phyloP scores from a whole-genome alignment of 2,329 filamentous ascomycete species.

The Blastomyces percursus region DNA sequence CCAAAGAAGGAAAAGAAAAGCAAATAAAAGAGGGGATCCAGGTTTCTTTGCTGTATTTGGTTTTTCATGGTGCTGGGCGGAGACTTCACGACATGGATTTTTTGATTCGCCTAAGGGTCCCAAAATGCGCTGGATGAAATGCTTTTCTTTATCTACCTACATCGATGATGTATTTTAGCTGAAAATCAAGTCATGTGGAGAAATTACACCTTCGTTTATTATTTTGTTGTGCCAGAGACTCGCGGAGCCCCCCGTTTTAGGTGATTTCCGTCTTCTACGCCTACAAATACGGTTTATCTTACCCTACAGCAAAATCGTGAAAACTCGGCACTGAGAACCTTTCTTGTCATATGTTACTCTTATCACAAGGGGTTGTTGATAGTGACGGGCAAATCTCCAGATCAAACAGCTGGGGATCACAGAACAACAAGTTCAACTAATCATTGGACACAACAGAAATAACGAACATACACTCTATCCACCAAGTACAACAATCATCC shows the following conservation, averaged over 20 bases:
- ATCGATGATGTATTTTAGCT: conserved; percentile 16
- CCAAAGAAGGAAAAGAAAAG: conserved; percentile 80
- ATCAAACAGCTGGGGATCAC: not conserved
- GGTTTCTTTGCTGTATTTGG: conserved; percentile 5
- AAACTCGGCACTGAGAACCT: not conserved
- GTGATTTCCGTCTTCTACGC: not conserved
- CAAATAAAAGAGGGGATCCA: conserved; percentile 40
- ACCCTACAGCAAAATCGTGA: not conserved
- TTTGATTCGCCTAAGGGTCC: conserved; percentile 10
- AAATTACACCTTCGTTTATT: conserved; percentile 9
- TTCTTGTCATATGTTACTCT: not conserved
- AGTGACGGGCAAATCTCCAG: not conserved
- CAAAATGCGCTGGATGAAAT: conserved; percentile 13
- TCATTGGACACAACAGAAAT: not conserved
- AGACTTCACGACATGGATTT: conserved; percentile 10
- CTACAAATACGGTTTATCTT: not conserved
- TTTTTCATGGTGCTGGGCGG: conserved; percentile 8
- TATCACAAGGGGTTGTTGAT: not conserved
- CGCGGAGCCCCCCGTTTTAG: not conserved
- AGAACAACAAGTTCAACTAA: not conserved
- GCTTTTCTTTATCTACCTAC: conserved; percentile 8
- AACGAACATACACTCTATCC: not conserved
- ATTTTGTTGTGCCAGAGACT: too few species aligned
- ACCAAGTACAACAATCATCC: not conserved
- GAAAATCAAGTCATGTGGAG: conserved; percentile 14